Evolutionary conservation across 768 basidiomycete genomes (phyloP).

Genomic region (Coprinopsis cinerea): DNA sequence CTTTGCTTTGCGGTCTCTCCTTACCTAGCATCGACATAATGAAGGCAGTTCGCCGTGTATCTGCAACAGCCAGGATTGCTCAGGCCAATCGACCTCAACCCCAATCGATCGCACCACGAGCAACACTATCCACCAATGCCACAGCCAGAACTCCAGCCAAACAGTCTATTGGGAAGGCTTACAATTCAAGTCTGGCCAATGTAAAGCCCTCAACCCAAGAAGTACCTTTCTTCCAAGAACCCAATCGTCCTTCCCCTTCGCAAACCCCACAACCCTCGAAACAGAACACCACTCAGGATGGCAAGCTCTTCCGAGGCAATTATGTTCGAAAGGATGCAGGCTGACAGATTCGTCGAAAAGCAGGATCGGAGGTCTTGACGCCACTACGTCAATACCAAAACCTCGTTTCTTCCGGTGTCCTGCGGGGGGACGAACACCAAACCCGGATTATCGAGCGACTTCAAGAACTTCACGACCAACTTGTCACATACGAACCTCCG

Average conservation of each 20-base stretch:
- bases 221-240: background rate
- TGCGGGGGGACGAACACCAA: slow-evolving; percentile 81
- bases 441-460: slow-evolving; percentile 77
- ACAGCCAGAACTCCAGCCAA: background rate
- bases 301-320: slow-evolving; percentile 13
- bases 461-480: slow-evolving; percentile 69
- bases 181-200: slow-evolving; percentile 2
- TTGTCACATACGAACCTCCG: slow-evolving; percentile 68
- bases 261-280: slow-evolving; percentile 11
- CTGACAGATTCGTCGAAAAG: background rate
- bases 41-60: slow-evolving; percentile 27
- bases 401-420: slow-evolving; percentile 38
- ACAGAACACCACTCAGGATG: slow-evolving; percentile 16
- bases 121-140: background rate
- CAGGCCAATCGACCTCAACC: background rate
- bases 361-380: slow-evolving; percentile 26
- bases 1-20: background rate
- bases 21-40: slow-evolving; percentile 14
- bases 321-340: background rate
- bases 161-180: background rate
- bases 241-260: slow-evolving; percentile 13
- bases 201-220: background rate
- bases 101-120: slow-evolving; percentile 2
- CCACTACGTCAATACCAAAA: slow-evolving; percentile 41
- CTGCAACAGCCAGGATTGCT: slow-evolving; percentile 14